Conservation (phyloP, 139 green algal genomes). For the Zygnema cylindricum region DNA sequence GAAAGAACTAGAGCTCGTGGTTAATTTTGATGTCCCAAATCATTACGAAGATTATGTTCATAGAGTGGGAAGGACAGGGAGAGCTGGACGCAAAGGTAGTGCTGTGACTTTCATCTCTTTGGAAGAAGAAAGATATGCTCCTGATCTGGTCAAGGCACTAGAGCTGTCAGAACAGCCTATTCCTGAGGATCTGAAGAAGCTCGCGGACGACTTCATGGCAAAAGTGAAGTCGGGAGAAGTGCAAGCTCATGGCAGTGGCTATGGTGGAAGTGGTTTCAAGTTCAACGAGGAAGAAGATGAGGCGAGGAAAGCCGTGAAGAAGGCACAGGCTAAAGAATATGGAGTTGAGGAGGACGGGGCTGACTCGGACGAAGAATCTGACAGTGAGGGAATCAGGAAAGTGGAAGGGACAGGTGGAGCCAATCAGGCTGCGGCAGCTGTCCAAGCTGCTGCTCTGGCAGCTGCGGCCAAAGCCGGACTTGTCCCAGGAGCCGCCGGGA, state of each 20-base stretch:
- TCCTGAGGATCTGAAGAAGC: slow-evolving; percentile 75
- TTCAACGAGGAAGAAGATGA: slow-evolving; percentile 91
- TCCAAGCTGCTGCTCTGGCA: slow-evolving; percentile 1
- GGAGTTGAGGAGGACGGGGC: slow-evolving; percentile 64
- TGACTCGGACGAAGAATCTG: slow-evolving; percentile 68
- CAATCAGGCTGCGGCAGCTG: slow-evolving; percentile 17
- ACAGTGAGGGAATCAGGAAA: slow-evolving; percentile 56
- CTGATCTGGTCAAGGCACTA: slow-evolving; percentile 94
- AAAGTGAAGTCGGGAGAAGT: slow-evolving; percentile 83
- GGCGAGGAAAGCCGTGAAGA: slow-evolving; percentile 64
- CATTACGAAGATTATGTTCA: slow-evolving; percentile 99
- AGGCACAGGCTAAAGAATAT: slow-evolving; percentile 64
- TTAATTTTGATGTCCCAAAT: slow-evolving; percentile 98
- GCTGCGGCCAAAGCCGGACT: background rate
- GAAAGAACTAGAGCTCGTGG: slow-evolving; percentile 87
- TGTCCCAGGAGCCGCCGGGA: background rate
- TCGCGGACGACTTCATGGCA: slow-evolving; percentile 79
- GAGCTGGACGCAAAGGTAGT: slow-evolving; percentile 85
- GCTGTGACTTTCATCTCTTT: slow-evolving; percentile 93
- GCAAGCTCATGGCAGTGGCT: slow-evolving; percentile 82
- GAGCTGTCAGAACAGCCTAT: slow-evolving; percentile 78
- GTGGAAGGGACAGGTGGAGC: slow-evolving; percentile 13
- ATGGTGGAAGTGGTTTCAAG: slow-evolving; percentile 93
- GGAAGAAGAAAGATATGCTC: slow-evolving; percentile 85
- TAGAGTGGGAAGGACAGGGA: slow-evolving; percentile 86